Evolutionary conservation across 2,329 filamentous ascomycete genomes (phyloP), one percentile per base, ranked within the genome.

Genomic region (Penicillium sp.): DNA sequence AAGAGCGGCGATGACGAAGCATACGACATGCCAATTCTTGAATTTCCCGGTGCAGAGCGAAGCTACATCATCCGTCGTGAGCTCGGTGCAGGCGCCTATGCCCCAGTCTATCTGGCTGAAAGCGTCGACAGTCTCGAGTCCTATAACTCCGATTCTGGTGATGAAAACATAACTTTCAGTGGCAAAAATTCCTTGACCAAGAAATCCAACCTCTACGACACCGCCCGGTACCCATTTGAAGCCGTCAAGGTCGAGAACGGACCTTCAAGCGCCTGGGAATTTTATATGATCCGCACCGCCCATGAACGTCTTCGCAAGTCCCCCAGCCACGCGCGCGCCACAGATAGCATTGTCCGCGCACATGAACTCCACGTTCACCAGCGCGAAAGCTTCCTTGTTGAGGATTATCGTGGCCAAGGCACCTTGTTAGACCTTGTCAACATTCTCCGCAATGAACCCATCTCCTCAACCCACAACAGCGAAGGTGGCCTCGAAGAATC

Each of bases 401-500:
- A 97, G 62, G 90, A 94, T 15, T 96, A 86, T 69, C 86, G 91
- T 58, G 85, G 89, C 31, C 89, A 97, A 75, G 94, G 94, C 50
- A 96, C 94, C 0, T 78, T 99, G 4, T 85, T 99, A n/a, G 93
- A 97, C 65, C 84, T 97, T 1, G 86, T 99, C 71, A 99, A 99
- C 72, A 79, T 88, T 58, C 88, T 93, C 60, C 85, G 89, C 39
- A 80, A 83, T 16, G 89, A 95, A 57, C 64, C 68, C 4, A 72
- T 70, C 31, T 70, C 81, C 1, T 82, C 82, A 5, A 66, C 71
- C 2, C 70, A 73, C 15, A 73, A 75, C 29, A 65, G 70, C 9
- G 74, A 77, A 31, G 85, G 85, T 2, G 86, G 88, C 15, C 90
- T 99, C 82, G 94, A 99, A 63, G 94, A 99, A 73, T 80, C 82